phyloP scores from a whole-genome alignment of 345 rosid genomes.

The Syzygium grande region DNA sequence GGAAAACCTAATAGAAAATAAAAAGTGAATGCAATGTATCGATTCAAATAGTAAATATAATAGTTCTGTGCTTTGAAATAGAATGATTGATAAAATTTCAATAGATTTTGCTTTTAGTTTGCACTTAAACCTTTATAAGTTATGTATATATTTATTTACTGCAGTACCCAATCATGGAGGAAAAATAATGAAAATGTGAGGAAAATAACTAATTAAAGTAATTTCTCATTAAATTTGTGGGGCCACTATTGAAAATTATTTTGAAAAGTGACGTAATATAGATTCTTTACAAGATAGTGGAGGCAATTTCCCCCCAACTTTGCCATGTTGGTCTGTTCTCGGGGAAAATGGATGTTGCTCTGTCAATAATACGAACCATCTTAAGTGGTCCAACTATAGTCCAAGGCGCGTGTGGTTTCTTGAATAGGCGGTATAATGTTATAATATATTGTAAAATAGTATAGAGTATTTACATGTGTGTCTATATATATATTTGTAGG shows the following conservation, averaged over 20 bases:
- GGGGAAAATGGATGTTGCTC: background rate
- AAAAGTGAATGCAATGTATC: no score
- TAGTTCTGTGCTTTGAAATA: background rate
- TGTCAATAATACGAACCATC: fast-evolving
- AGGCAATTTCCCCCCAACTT: background rate
- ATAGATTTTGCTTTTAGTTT: background rate
- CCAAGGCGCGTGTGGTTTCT: background rate
- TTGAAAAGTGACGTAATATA: background rate
- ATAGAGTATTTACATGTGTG: no score
- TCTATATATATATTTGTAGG: no score
- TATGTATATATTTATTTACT: no score
- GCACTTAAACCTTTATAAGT: background rate
- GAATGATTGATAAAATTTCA: no score
- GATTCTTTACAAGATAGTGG: background rate
- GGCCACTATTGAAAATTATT: background rate
- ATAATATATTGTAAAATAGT: no score
- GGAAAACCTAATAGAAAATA: background rate
- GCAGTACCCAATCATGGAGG: background rate
- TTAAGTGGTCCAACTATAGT: background rate
- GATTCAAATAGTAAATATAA: background rate
- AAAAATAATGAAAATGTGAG: no score
- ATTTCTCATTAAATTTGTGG: background rate
- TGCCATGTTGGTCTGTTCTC: background rate
- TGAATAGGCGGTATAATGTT: no score
- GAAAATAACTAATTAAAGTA: no score